Evolutionary conservation across 2,329 filamentous ascomycete genomes (phyloP), one percentile per base, ranked within the genome.

Genomic region (Chrysosporium keratinophilum): DNA sequence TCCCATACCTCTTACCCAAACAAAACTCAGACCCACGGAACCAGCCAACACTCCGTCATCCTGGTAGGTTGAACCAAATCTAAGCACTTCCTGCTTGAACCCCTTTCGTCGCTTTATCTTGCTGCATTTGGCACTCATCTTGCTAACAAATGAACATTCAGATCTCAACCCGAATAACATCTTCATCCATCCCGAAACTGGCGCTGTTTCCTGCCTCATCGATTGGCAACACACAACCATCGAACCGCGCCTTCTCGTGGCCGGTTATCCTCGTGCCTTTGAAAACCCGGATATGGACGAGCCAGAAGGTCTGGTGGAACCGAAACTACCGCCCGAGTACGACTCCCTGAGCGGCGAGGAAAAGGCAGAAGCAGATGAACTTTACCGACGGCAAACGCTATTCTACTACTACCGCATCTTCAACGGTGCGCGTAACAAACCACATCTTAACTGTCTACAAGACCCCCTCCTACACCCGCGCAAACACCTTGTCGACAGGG

Each of bases 11-110:
- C 9, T 39, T 59, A 7, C 50, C 53, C 6, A 44, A 55, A 43
- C 11, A 45, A 14, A 17, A 28, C 9, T n/a, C 23, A 3, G 3
- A 35, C 35, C 50, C 50, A 1, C 33, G 37, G 10, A 57, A 56
- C 33, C 39, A 54, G 9, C 56, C 54, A 19, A 57, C 54, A 7
- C 37, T 57, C 34, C 59, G 60, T 11, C 62, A 63, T 54, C 57
- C 57, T 23, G 54, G 54, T 58, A 55, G 31, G 50, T 33, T 7
- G 23, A 34, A 37, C 31, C n/a, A n/a, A n/a, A n/a, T n/a, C n/a
- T n/a, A n/a, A n/a, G n/a, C n/a, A n/a, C n/a, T n/a, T n/a, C n/a
- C n/a, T n/a, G n/a, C n/a, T n/a, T n/a, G n/a, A n/a, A n/a, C n/a
- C n/a, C n/a, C n/a, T n/a, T n/a, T n/a, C n/a, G n/a, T n/a, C n/a